Evolutionary conservation across 2,329 filamentous ascomycete species (phyloP).

Genomic region (Xylariaceae sp.): DNA sequence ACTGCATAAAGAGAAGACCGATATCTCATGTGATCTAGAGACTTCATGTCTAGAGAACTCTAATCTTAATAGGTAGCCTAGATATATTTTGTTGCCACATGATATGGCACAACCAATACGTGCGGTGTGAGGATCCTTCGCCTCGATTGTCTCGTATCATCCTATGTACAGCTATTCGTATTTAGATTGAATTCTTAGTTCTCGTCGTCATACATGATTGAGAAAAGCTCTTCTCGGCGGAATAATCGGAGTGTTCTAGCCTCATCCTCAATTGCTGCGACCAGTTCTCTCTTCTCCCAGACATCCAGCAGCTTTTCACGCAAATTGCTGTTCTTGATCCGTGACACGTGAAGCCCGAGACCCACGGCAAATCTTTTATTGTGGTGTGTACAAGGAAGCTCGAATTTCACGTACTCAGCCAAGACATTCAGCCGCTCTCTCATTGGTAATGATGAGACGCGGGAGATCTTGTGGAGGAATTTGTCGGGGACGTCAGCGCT

Average conservation of each 20-base stretch:
- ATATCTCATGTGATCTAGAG: too few relatives aligned
- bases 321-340: not conserved
- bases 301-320: not conserved
- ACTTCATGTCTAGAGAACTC: too few relatives aligned
- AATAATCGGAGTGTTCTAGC: not conserved
- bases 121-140: too few relatives aligned
- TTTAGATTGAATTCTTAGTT: too few relatives aligned
- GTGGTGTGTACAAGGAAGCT: not conserved
- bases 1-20: too few relatives aligned
- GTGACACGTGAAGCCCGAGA: not conserved
- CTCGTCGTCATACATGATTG: not conserved
- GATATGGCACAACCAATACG: too few relatives aligned
- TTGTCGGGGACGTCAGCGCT: conserved; percentile 2
- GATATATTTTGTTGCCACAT: too few relatives aligned
- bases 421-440: not conserved
- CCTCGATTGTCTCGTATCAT: too few relatives aligned
- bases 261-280: not conserved
- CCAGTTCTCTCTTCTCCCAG: not conserved
- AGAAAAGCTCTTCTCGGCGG: not conserved
- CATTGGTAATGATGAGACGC: not conserved
- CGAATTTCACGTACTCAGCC: not conserved
- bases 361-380: not conserved
- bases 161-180: too few relatives aligned
- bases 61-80: too few relatives aligned
- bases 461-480: not conserved